Percentiles rank a stretch among this genome's conserved stretches.
Conservation (phyloP, 1,284 basidiomycete genomes). For the Peniophora sp. region DNA sequence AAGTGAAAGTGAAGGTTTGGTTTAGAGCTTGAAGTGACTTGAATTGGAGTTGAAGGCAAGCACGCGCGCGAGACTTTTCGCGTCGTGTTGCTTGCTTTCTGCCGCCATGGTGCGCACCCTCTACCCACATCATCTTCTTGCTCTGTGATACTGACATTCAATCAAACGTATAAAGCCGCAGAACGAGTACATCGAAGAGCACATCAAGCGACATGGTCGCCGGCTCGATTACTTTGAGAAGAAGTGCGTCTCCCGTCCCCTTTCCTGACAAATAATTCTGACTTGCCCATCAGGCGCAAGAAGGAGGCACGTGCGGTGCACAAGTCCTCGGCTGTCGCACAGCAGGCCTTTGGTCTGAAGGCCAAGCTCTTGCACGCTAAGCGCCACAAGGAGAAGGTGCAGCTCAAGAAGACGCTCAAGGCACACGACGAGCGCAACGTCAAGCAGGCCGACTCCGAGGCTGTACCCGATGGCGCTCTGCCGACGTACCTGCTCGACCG, state of each 20-base stretch:
- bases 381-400: slow-evolving; percentile 95
- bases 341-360: slow-evolving; percentile 95
- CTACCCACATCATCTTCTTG: background rate
- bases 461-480: slow-evolving; percentile 81
- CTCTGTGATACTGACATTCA: slow-evolving; percentile 22
- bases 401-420: slow-evolving; percentile 98
- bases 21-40: background rate
- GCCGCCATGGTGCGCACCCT: slow-evolving; percentile 40
- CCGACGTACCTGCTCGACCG: slow-evolving; percentile 95
- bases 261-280: slow-evolving; percentile 3
- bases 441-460: slow-evolving; percentile 83
- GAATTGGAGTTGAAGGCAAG: too few relatives aligned
- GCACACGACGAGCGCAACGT: slow-evolving; percentile 98
- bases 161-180: slow-evolving; percentile 23
- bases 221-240: slow-evolving; percentile 81
- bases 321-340: slow-evolving; percentile 79
- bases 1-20: background rate
- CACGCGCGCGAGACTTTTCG: slow-evolving; percentile 11
- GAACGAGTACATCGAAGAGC: slow-evolving; percentile 91
- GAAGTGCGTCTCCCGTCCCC: slow-evolving; percentile 44
- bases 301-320: slow-evolving; percentile 89
- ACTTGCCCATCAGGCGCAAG: slow-evolving; percentile 67
- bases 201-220: slow-evolving; percentile 81
- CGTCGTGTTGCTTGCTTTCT: slow-evolving; percentile 18
- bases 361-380: slow-evolving; percentile 96